phyloP scores from a whole-genome alignment of 345 rosid genomes.

The Eucalyptus urophylla region DNA sequence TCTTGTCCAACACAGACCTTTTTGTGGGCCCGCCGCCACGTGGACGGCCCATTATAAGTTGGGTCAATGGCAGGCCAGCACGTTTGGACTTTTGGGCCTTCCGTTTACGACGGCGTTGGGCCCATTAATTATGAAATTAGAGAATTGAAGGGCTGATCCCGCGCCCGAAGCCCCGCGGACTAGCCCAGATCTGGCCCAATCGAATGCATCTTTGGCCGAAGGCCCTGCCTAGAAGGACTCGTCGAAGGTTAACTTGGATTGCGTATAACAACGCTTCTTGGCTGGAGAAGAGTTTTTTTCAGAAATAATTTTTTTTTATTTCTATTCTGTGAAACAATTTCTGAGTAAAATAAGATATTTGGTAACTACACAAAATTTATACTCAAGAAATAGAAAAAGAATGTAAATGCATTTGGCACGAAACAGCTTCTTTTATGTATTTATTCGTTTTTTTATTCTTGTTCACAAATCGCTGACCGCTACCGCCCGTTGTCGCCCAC shows the following conservation, averaged over 20 bases:
- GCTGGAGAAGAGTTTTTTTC: no score
- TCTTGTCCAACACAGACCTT: background rate
- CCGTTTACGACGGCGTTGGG: background rate
- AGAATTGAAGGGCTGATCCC: background rate
- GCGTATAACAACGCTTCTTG: no score
- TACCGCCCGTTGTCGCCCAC: no score
- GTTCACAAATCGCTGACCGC: fast-evolving
- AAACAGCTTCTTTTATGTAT: no score
- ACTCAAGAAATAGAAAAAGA: no score
- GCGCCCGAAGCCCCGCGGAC: background rate
- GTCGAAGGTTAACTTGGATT: no score
- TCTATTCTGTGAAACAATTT: no score
- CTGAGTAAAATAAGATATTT: no score
- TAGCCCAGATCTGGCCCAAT: background rate
- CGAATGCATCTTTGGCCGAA: background rate
- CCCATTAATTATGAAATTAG: background rate
- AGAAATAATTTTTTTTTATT: no score
- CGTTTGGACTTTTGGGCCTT: background rate
- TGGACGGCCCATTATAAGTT: background rate
- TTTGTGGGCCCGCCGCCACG: background rate
- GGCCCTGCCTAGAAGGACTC: background rate
- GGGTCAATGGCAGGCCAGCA: background rate
- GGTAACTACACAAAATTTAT: no score
- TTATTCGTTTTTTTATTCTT: no score
- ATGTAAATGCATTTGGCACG: no score